Evolutionary conservation across 805 yeast genomes (phyloP), one percentile per base, ranked within the genome.

Genomic region (Candida orba): DNA sequence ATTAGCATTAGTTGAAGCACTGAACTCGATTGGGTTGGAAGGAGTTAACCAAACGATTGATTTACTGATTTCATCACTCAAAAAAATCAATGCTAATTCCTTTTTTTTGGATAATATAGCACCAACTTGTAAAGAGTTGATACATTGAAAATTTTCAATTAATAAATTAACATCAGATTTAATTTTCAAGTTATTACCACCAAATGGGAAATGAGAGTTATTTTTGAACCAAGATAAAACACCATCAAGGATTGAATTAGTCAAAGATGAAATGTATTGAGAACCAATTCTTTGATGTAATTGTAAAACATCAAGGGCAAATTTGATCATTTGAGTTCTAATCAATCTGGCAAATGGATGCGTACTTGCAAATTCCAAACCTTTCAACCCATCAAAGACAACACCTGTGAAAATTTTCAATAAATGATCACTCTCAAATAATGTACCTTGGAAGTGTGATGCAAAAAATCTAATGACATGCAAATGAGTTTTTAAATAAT

Each of bases 301-400:
- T 15, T 65, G 68, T 47, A 85, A 64, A 3, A 89, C 71, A 39
- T 81, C 83, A 41, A 84, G 65, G 0, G 89, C 78, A 54, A 88
- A 80, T 34, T 72, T 64, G 38, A 88, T 68, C 50, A 91, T 62
- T 58, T 87, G 95, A 56, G 84, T 84, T 46, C 98, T 71, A 8
- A 76, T 70, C 47, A 79, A 60, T 48, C 97, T 72, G 0, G 96
- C 78, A 58, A 79, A 79, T 9, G 97, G 95, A 62, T 91, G 97
- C 39, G 74, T 63, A 52, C 95, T 84, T 3, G 93, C 96, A 34
- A 57, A 52, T 4, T 60, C 53, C 34, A 80, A 62, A 36, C 69
- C 66, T 13, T 60, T 56, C 52, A 90, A 67, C 0, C 90, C 86
- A 35, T 73, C 61, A 27, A 75, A 63, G 15, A 76, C 68, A 41